Evolutionary conservation across 768 basidiomycete species (phyloP).

Genomic region (Pleurotus cornucopiae): DNA sequence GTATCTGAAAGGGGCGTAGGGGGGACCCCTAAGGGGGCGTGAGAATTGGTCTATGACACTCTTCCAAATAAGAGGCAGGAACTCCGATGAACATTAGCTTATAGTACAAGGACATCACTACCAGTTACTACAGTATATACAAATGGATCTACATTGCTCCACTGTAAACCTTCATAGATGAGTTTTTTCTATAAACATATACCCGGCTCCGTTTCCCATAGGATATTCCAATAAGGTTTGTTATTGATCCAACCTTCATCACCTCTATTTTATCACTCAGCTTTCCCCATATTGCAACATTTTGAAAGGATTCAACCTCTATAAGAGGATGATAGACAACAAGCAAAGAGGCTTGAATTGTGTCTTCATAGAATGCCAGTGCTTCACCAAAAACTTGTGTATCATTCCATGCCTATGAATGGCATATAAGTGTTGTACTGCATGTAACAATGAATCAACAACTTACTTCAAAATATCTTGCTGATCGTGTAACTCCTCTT

Average conservation of each 20-base stretch:
- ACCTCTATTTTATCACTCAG: background rate
- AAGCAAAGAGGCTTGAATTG: background rate
- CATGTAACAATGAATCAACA: background rate
- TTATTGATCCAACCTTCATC: background rate
- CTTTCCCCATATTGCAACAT: slow-evolving; percentile 9
- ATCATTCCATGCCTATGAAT: no score
- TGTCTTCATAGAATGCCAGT: slow-evolving; percentile 12
- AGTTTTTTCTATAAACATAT: slow-evolving; percentile 13
- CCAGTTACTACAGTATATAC: no score
- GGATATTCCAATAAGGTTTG: slow-evolving; percentile 12
- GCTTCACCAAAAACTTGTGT: slow-evolving; percentile 14
- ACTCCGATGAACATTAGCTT: no score
- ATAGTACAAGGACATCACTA: no score
- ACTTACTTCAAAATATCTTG: slow-evolving; percentile 13
- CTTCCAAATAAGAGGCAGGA: no score
- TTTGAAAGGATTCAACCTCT: slow-evolving; percentile 3
- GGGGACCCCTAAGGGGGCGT: no score
- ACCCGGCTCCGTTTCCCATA: background rate
- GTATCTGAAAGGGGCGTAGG: no score
- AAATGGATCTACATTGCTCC: background rate
- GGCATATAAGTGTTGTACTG: background rate
- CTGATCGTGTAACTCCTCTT: background rate
- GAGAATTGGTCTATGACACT: no score
- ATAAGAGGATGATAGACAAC: slow-evolving; percentile 10
- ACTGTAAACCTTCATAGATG: slow-evolving; percentile 6